Evolutionary conservation across 176 grass and related monocot genomes (phyloP).

Genomic region (Phragmites australis): DNA sequence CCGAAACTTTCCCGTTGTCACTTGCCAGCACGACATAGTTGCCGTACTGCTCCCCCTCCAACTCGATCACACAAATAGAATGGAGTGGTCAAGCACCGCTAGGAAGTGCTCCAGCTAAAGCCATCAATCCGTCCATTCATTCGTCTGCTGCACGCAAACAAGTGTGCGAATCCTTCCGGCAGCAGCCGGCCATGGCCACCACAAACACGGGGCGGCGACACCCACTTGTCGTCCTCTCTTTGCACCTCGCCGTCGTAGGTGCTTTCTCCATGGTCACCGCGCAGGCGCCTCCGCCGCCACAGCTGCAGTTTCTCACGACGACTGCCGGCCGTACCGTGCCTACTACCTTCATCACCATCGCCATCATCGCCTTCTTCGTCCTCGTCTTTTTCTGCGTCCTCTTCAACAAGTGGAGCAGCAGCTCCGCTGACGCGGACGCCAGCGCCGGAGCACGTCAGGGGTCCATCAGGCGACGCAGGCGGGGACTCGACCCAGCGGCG

Average conservation of each 20-base stretch:
- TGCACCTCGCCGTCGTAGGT: not conserved
- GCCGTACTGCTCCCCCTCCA: no score
- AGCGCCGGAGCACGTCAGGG: not conserved
- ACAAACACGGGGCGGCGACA: not conserved
- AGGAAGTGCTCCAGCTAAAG: no score
- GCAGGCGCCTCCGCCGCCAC: not conserved
- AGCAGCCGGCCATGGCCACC: not conserved
- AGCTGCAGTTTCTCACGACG: not conserved
- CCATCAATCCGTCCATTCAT: not conserved
- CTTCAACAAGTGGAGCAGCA: conserved; percentile 44
- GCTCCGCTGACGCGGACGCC: not conserved
- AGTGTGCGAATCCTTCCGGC: not conserved
- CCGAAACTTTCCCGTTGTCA: no score
- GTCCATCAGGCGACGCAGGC: conserved; percentile 16
- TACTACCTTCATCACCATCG: conserved; percentile 44
- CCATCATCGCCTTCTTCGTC: conserved; percentile 64
- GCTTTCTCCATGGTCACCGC: not conserved
- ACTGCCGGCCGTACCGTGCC: conserved; percentile 46
- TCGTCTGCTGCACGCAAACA: not conserved
- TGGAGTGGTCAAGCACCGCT: no score
- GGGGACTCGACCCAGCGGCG: conserved; percentile 55
- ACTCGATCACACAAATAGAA: no score
- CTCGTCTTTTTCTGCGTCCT: conserved; percentile 54
- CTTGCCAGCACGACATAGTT: no score
- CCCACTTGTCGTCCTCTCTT: not conserved